Evolutionary conservation across 2,329 filamentous ascomycete genomes (phyloP).

Genomic region (Diaporthe ampelina): DNA sequence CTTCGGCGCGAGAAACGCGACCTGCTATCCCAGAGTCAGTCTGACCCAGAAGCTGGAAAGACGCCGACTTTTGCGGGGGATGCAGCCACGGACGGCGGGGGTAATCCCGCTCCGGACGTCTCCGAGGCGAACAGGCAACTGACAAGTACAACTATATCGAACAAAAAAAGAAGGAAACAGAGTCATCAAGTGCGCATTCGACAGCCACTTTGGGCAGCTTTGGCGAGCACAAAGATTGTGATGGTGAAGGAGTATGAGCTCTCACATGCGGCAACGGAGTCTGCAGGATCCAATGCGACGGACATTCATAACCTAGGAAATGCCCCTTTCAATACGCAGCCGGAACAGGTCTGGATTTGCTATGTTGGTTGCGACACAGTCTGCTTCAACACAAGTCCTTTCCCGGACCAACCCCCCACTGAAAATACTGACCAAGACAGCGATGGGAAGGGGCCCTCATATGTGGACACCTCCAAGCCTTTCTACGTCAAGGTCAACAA

Average conservation of each 20-base stretch:
- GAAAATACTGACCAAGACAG: conserved; percentile 52
- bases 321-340: conserved; percentile 78
- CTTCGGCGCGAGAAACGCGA: conserved; percentile 71
- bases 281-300: conserved; percentile 79
- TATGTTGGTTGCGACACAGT: conserved; percentile 85
- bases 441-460: conserved; percentile 56
- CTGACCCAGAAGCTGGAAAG: conserved; percentile 76
- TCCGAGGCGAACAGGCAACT: conserved; percentile 64
- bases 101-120: conserved; percentile 67
- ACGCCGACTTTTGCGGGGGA: conserved; percentile 52
- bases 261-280: conserved; percentile 81
- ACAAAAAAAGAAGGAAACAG: conserved; percentile 90
- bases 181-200: conserved; percentile 90
- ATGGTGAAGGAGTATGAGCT: conserved; percentile 93
- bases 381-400: conserved; percentile 80
- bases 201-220: conserved; percentile 93
- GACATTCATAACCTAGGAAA: conserved; percentile 84
- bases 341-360: conserved; percentile 83
- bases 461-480: conserved; percentile 78
- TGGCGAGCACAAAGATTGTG: conserved; percentile 96
- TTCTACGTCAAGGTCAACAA: conserved; percentile 86
- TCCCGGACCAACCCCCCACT: conserved; percentile 49
- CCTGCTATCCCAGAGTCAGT: conserved; percentile 60
- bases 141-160: conserved; percentile 69
- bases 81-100: conserved; percentile 56